Percentiles rank a stretch among this genome's conserved stretches.
These are phyloP conservation scores for Pleurotus salmoneostramineus DNA, from an alignment of 768 basidiomycete species.

Conservation along the genomic window DNA sequence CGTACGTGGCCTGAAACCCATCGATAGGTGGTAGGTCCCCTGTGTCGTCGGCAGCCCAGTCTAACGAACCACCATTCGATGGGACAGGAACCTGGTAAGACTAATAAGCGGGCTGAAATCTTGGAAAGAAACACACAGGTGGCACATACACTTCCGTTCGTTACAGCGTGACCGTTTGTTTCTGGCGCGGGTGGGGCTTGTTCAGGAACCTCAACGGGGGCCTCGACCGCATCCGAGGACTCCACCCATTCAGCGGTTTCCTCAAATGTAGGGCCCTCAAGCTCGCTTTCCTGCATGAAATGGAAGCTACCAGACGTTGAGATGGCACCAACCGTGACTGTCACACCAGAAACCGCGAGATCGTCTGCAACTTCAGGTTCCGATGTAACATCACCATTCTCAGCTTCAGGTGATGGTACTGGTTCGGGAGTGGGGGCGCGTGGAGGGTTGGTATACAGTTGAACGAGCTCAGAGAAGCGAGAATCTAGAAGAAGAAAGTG, in stretches of 20 bases:
- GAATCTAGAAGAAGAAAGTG: conserved; percentile 38
- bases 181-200: conserved; percentile 8
- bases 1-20: conserved; percentile 72
- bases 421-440: conserved; percentile 36
- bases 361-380: conserved; percentile 14
- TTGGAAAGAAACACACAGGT: background rate
- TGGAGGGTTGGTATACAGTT: conserved; percentile 50
- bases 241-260: conserved; percentile 56
- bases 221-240: conserved; percentile 31
- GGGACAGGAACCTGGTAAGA: conserved; percentile 7
- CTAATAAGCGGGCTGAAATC: conserved; percentile 1
- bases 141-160: conserved; percentile 15
- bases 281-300: conserved; percentile 81
- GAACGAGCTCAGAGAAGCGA: conserved; percentile 54
- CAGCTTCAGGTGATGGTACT: conserved; percentile 21
- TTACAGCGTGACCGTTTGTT: conserved; percentile 3
- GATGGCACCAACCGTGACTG: conserved; percentile 29
- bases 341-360: conserved; percentile 23
- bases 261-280: conserved; percentile 53
- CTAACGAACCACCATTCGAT: conserved; percentile 41
- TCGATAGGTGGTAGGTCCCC: conserved; percentile 75
- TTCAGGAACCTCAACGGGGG: conserved; percentile 13
- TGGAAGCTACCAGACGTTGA: conserved; percentile 56
- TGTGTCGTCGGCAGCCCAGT: conserved; percentile 86
- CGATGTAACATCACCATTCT: conserved; percentile 11